A percentile compares a stretch with the other conserved stretches of the same genome.
Conservation (phyloP, 2,329 filamentous ascomycete species). For the Monosporascus sp. region DNA sequence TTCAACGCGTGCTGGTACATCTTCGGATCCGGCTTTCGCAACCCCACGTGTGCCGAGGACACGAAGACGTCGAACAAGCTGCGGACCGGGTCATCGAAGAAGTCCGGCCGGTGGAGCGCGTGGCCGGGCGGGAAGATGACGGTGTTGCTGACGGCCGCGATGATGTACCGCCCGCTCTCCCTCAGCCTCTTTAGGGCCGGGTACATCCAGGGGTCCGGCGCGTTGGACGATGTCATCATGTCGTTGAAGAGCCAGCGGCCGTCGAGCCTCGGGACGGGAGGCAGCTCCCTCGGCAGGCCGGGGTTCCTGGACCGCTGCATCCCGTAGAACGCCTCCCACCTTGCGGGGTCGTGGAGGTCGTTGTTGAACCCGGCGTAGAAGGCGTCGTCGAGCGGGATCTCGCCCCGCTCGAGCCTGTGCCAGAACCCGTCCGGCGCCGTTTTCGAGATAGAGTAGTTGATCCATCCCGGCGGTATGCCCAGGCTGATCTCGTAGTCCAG, state of each 20-base stretch:
- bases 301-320: slow-evolving; percentile 37
- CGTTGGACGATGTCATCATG: slow-evolving; percentile 74
- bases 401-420: slow-evolving; percentile 83
- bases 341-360: slow-evolving; percentile 61
- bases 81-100: slow-evolving; percentile 52
- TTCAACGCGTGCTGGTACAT: slow-evolving; percentile 74
- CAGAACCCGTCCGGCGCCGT: slow-evolving; percentile 75
- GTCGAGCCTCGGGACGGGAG: slow-evolving; percentile 68
- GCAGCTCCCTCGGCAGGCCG: slow-evolving; percentile 36
- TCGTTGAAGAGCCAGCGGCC: slow-evolving; percentile 77
- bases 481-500: slow-evolving; percentile 78
- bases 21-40: slow-evolving; percentile 78
- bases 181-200: slow-evolving; percentile 70
- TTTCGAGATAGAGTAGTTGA: slow-evolving; percentile 83
- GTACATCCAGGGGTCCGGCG: slow-evolving; percentile 81
- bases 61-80: slow-evolving; percentile 81
- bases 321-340: slow-evolving; percentile 65
- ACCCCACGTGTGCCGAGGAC: slow-evolving; percentile 76
- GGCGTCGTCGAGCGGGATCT: slow-evolving; percentile 64
- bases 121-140: slow-evolving; percentile 78
- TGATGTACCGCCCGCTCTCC: slow-evolving; percentile 57
- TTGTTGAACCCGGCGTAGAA: slow-evolving; percentile 74
- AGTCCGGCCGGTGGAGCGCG: slow-evolving; percentile 53
- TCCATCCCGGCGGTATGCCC: slow-evolving; percentile 78
- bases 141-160: slow-evolving; percentile 87